Percentiles rank a stretch among this genome's conserved stretches.
Conservation (phyloP, 208 protist species). For the Porcisia deanei region DNA sequence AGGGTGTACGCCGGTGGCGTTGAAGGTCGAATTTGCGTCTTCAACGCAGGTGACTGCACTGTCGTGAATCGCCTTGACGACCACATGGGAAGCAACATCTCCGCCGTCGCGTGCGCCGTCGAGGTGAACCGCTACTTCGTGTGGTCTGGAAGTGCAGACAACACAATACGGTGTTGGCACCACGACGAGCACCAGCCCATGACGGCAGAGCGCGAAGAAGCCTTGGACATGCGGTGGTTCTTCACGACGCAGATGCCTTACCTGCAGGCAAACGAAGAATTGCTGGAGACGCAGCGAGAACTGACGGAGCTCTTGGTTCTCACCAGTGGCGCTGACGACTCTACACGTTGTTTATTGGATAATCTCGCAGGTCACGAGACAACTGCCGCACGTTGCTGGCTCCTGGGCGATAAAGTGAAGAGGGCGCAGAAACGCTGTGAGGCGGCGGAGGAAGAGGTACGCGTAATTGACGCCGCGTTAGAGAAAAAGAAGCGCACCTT, state of each 20-base stretch:
- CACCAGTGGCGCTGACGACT: conserved; percentile 58
- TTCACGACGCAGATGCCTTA: conserved; percentile 71
- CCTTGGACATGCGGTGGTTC: conserved; percentile 88
- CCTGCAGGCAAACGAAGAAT: conserved; percentile 48
- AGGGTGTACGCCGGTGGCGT: conserved; percentile 59
- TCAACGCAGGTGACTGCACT: conserved; percentile 55
- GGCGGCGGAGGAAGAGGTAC: conserved; percentile 36
- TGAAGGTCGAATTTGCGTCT: conserved; percentile 58
- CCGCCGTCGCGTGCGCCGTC: conserved; percentile 50
- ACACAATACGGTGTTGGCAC: conserved; percentile 82
- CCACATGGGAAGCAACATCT: conserved; percentile 45
- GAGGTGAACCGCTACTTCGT: conserved; percentile 76
- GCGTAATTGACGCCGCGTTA: conserved; percentile 39
- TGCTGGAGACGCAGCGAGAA: conserved; percentile 74
- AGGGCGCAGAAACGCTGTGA: conserved; percentile 36
- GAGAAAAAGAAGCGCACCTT: conserved; percentile 38
- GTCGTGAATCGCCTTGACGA: conserved; percentile 47
- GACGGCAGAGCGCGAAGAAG: conserved; percentile 53
- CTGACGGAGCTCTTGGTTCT: conserved; percentile 60
- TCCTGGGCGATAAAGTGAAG: conserved; percentile 39
- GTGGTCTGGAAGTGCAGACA: conserved; percentile 71
- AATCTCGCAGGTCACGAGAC: conserved; percentile 35
- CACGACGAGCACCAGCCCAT: conserved; percentile 82
- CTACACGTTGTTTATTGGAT: conserved; percentile 36
- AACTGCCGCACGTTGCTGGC: conserved; percentile 39